Evolutionary conservation across 495 filamentous ascomycete species (phyloP).

Genomic region (Thermochaetoides thermophila): DNA sequence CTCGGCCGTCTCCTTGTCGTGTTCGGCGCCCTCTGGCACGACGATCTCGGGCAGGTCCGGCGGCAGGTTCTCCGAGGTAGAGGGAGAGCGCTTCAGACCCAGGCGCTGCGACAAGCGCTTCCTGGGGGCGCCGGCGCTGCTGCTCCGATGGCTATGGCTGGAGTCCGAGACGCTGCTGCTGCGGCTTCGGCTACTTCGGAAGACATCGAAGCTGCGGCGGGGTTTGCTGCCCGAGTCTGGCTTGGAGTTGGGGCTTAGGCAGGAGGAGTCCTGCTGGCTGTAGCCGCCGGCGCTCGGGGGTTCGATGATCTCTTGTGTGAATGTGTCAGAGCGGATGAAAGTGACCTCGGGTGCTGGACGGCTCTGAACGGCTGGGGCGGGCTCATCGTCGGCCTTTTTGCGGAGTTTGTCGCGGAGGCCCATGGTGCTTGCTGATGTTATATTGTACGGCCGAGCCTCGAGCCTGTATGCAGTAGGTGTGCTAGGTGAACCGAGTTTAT

Average conservation of each 20-base stretch:
- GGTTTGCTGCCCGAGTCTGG: slow-evolving; percentile 7
- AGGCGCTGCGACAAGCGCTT: slow-evolving; percentile 54
- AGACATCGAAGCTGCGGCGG: slow-evolving; percentile 17
- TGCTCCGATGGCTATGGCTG: too few species aligned
- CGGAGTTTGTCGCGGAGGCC: slow-evolving; percentile 58
- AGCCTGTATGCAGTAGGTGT: too few species aligned
- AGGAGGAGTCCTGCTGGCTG: slow-evolving; percentile 15
- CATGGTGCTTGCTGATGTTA: too few species aligned
- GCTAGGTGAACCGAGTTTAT: too few species aligned
- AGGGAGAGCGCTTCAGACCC: slow-evolving; percentile 44
- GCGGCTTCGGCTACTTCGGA: slow-evolving; percentile 29
- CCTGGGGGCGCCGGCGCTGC: slow-evolving; percentile 21
- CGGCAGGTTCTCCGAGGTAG: slow-evolving; percentile 62
- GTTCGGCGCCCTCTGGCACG: slow-evolving; percentile 30
- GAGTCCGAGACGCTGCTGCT: slow-evolving; percentile 31
- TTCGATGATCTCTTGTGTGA: slow-evolving; percentile 58
- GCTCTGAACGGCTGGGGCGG: too few species aligned
- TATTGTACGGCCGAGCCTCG: too few species aligned
- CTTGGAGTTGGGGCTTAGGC: slow-evolving; percentile 21
- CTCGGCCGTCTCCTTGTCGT: slow-evolving; percentile 26
- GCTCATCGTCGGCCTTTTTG: slow-evolving; percentile 43
- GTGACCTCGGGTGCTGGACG: slow-evolving; percentile 52
- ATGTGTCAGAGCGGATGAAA: slow-evolving; percentile 73
- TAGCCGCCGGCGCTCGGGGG: slow-evolving; percentile 40
- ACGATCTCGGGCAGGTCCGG: slow-evolving; percentile 60